Percentiles rank a stretch among this genome's conserved stretches.
Conservation (phyloP, 1,139 yeast species). For the Yarrowia galli region DNA sequence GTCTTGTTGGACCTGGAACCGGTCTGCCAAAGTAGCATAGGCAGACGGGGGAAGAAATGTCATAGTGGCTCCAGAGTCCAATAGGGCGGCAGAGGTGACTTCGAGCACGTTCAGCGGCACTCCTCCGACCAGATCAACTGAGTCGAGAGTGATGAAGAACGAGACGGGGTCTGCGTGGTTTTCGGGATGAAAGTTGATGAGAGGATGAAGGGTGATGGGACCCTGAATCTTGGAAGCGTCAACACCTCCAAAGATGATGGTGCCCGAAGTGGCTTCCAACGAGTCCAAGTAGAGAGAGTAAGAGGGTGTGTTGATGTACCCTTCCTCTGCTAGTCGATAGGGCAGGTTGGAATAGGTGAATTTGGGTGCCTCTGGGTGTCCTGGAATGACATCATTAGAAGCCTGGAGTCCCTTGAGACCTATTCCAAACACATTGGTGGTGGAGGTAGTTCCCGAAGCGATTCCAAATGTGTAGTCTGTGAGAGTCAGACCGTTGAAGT, state of each 20-base stretch:
- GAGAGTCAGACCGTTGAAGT: constrained; percentile 53
- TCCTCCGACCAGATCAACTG: constrained; percentile 28
- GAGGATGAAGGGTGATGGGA: constrained; percentile 47
- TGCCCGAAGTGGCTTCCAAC: constrained; percentile 50
- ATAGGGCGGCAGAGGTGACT: constrained; percentile 39
- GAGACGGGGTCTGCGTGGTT: constrained; percentile 15
- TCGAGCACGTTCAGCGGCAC: constrained; percentile 2
- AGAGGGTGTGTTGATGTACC: constrained; percentile 42
- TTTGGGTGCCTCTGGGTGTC: constrained; percentile 42
- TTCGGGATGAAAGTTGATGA: constrained; percentile 25
- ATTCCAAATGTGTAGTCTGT: constrained; percentile 56
- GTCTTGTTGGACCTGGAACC: constrained; percentile 41
- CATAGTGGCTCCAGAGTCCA: constrained; percentile 75
- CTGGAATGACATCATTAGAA: constrained; percentile 28
- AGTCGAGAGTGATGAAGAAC: constrained; percentile 24
- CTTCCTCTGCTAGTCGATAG: constrained; percentile 1
- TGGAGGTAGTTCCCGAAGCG: constrained; percentile 55
- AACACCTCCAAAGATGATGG: constrained; percentile 59
- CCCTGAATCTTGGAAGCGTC: constrained; percentile 59
- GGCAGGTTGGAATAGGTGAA: constrained; percentile 27
- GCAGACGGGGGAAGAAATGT: constrained; percentile 58
- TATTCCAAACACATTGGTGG: constrained; percentile 60
- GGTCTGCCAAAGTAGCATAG: constrained; percentile 35
- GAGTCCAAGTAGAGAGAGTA: constrained; percentile 53
- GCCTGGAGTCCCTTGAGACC: constrained; percentile 57